A percentile compares a stretch with the other conserved stretches of the same genome.
Evolutionary conservation across 257 asterid species (phyloP).

Genomic region (Solanum piurae): DNA sequence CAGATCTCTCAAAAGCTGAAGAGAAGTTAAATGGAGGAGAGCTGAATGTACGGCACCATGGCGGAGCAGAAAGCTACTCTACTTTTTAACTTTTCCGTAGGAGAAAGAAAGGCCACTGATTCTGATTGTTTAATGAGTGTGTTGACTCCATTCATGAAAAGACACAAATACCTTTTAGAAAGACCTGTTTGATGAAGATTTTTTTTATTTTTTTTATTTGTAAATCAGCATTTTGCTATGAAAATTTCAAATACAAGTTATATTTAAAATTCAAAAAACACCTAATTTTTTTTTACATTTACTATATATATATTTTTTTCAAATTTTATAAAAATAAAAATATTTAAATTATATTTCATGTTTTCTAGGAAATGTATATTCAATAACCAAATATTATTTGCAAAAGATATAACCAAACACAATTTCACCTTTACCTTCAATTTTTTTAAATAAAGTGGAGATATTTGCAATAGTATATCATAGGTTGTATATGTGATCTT

Average conservation of each 20-base stretch:
- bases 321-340: too few relatives aligned
- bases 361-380: background rate
- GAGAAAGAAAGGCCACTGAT: background rate
- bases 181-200: background rate
- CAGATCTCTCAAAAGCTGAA: background rate
- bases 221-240: background rate
- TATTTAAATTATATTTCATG: background rate
- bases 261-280: too few relatives aligned
- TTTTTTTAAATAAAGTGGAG: fast-evolving
- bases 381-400: too few relatives aligned
- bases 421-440: background rate
- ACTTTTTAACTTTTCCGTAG: background rate
- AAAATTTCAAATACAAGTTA: too few relatives aligned
- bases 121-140: background rate
- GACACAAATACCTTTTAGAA: background rate
- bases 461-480: background rate
- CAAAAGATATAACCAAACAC: too few relatives aligned
- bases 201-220: too few relatives aligned
- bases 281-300: too few relatives aligned
- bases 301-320: too few relatives aligned
- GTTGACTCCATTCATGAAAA: background rate
- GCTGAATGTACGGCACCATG: background rate
- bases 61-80: background rate
- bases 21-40: background rate
- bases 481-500: too few relatives aligned